Base-by-base conservation (phyloP, 2,329 filamentous ascomycete species). In the Davidsoniella virescens region DNA sequence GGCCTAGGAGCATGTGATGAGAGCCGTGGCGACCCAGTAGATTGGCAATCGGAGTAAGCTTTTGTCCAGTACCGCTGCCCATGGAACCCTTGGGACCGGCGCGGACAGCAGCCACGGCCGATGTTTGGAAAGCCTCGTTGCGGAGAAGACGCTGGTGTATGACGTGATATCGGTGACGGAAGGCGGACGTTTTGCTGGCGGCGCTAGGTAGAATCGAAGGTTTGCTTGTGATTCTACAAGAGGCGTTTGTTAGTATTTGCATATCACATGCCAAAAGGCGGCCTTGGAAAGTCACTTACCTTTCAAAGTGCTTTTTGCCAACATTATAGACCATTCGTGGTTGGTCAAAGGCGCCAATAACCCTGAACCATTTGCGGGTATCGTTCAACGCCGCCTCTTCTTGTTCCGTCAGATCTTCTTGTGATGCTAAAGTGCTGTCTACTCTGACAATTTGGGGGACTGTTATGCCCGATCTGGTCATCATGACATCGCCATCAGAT, bases 71-170 rank as follows among this genome's bases (percentile, higher is more conserved):
- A 59, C 79, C 76, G 12, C 65, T 73, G 52, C 81, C 80, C 3
- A 75, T 70, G 6, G 78, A 78, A 39, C 75, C 71, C 55, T 71
- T 72, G 2, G 80, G 18, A 9, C 41, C 43, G 64, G 1, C 72
- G 44, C 72, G 72, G 12, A 73, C 72, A 2, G 74, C 72, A 6
- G 82, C 76, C 50, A 94, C 79, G 17, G 82, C 73, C 1, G 87
- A 87, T 17, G 79, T 79, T 62, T 95, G 88, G 58, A 98, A 98
- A 17, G 85, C 81, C 64, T 95, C 87, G 61, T 95, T 95, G 45
- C 92, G 82, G 39, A 96, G 75, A 16, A 96, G 75, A 16, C 92
- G 81, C 63, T 96, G 90, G 62, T 95, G 84, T 47, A 96, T 82
- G 50, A 96, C 75, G 58, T 94, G 84, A 63, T 93, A 96, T 55